These are phyloP conservation scores for Nicotiana paniculata DNA, from an alignment of 257 asterid species.

Conservation along the genomic window DNA sequence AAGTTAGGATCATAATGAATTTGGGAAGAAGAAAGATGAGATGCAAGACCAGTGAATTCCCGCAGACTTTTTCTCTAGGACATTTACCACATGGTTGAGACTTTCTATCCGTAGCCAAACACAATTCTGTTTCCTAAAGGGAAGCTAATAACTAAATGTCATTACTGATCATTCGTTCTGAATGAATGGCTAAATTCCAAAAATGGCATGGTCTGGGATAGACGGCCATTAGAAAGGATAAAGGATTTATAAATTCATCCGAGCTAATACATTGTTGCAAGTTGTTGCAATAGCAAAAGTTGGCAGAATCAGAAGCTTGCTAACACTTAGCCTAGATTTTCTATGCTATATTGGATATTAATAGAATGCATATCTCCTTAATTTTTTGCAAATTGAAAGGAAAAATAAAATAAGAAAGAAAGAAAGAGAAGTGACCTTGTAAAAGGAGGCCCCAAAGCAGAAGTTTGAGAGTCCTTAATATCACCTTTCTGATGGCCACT, in stretches of 20 bases:
- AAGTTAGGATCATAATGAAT: neutral
- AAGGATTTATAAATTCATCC: neutral
- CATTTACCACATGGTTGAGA: neutral
- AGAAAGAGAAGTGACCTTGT: conserved; percentile 49
- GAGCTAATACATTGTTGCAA: neutral
- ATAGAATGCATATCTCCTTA: neutral
- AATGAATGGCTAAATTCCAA: neutral
- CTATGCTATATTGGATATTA: neutral
- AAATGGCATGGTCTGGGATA: neutral
- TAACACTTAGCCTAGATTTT: neutral
- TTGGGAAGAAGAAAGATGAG: neutral
- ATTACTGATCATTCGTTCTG: neutral
- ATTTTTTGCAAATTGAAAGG: neutral
- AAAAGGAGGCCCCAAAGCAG: conserved; percentile 76
- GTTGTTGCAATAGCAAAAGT: neutral
- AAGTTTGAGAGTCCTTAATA: conserved; percentile 62
- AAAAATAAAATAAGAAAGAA: neutral
- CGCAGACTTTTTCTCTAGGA: neutral
- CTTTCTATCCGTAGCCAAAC: neutral
- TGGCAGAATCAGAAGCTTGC: conserved; percentile 1
- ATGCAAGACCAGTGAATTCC: neutral
- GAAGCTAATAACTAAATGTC: neutral
- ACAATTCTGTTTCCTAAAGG: neutral
- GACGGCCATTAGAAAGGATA: neutral
- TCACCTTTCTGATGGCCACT: conserved; percentile 45